These are phyloP conservation scores for Conticribra weissflogii DNA, from an alignment of 108 stramenopile genomes.

Conservation along the genomic window DNA sequence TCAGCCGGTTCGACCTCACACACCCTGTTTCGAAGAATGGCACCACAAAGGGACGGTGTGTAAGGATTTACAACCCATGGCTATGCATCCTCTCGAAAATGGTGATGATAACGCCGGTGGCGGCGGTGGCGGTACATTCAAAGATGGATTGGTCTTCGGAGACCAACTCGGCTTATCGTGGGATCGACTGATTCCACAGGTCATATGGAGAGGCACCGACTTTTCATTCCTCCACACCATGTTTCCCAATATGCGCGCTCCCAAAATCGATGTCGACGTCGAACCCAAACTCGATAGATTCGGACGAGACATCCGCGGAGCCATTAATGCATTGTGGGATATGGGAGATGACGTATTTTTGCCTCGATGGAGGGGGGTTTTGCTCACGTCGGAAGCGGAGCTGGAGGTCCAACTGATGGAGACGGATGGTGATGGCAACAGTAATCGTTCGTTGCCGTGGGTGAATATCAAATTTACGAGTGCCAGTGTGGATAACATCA, in stretches of 20 bases:
- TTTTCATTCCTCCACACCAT: slow-evolving; percentile 31
- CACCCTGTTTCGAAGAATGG: slow-evolving; percentile 37
- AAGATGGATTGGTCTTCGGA: slow-evolving; percentile 27
- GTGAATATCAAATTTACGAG: slow-evolving; percentile 64
- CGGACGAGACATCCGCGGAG: slow-evolving; percentile 11
- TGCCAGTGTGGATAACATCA: slow-evolving; percentile 40
- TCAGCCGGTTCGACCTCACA: slow-evolving; percentile 32
- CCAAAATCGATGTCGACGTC: slow-evolving; percentile 28
- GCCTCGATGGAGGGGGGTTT: slow-evolving; percentile 51
- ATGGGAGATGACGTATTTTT: slow-evolving; percentile 28
- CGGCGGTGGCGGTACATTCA: too few relatives aligned
- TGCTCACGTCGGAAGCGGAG: slow-evolving; percentile 44
- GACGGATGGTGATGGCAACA: not conserved
- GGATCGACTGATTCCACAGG: slow-evolving; percentile 46
- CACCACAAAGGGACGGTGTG: slow-evolving; percentile 16
- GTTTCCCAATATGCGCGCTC: slow-evolving; percentile 22
- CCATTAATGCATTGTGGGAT: slow-evolving; percentile 15
- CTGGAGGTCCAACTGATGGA: slow-evolving; percentile 8
- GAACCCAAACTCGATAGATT: slow-evolving; percentile 1
- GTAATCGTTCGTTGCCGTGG: slow-evolving; percentile 34
- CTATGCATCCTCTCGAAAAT: not conserved
- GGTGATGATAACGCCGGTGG: not conserved
- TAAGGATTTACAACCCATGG: slow-evolving; percentile 20
- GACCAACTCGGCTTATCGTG: slow-evolving; percentile 14
- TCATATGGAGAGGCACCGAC: slow-evolving; percentile 55